phyloP scores from a whole-genome alignment of 352 stramenopile genomes.

The Pilasporangium apinafurcum region DNA sequence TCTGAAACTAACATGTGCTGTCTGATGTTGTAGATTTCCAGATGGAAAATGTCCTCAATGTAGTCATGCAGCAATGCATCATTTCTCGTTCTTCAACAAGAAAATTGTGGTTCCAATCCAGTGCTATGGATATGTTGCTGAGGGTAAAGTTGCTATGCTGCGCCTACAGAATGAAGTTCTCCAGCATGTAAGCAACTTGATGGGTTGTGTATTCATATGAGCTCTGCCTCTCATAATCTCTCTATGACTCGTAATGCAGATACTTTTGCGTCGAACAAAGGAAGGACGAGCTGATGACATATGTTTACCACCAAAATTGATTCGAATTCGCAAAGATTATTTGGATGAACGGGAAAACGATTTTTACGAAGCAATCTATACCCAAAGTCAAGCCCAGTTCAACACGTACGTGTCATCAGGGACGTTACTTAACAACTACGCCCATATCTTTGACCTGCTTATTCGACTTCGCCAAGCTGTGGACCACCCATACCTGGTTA shows the following conservation, averaged over 20 bases:
- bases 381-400: slow-evolving; percentile 96
- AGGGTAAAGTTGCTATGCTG: slow-evolving; percentile 94
- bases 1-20: slow-evolving; percentile 21
- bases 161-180: slow-evolving; percentile 92
- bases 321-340: slow-evolving; percentile 80
- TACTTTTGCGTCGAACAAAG: slow-evolving; percentile 97
- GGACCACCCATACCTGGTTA: slow-evolving; percentile 98
- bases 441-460: slow-evolving; percentile 97
- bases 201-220: slow-evolving; percentile 21
- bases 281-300: slow-evolving; percentile 96
- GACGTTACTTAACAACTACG: slow-evolving; percentile 99
- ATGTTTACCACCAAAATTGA: slow-evolving; percentile 80
- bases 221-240: background rate
- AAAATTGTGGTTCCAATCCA: slow-evolving; percentile 98
- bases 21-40: slow-evolving; percentile 35
- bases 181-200: slow-evolving; percentile 58
- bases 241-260: slow-evolving; percentile 34
- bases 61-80: slow-evolving; percentile 91
- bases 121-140: slow-evolving; percentile 89
- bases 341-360: slow-evolving; percentile 93
- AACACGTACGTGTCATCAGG: slow-evolving; percentile 97
- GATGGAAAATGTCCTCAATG: slow-evolving; percentile 89
- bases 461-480: slow-evolving; percentile 97
- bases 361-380: slow-evolving; percentile 99
- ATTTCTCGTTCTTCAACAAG: slow-evolving; percentile 99